These are phyloP conservation scores for Ophiocordyceps robertsii DNA, from an alignment of 2,329 filamentous ascomycete genomes.

Conservation along the genomic window DNA sequence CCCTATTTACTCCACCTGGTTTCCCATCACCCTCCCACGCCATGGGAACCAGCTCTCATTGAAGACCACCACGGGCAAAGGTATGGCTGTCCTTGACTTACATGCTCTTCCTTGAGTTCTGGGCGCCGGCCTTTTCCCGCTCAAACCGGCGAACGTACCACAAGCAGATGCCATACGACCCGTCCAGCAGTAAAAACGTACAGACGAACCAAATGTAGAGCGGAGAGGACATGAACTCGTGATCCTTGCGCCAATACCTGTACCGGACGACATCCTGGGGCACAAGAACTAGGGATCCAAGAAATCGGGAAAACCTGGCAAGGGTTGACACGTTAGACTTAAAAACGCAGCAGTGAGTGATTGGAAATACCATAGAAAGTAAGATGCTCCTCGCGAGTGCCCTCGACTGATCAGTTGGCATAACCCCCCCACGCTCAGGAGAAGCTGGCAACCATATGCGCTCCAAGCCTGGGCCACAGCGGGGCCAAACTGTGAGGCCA, in stretches of 20 bases:
- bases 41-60: no score
- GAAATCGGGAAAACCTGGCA: not conserved
- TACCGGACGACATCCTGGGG: constrained; percentile 1
- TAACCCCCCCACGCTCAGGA: constrained; percentile 1
- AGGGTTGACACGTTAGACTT: no score
- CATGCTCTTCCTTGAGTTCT: no score
- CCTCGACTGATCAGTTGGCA: constrained; percentile 1
- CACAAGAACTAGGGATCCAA: constrained; percentile 1
- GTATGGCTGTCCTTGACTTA: not conserved
- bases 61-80: not conserved
- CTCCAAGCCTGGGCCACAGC: not conserved
- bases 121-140: not conserved
- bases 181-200: not conserved
- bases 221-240: constrained; percentile 1
- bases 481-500: not conserved
- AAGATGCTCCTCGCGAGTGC: not conserved
- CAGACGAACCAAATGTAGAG: not conserved
- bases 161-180: not conserved
- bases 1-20: no score
- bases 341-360: no score
- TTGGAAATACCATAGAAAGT: not conserved
- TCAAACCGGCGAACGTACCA: constrained; percentile 1
- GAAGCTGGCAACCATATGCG: not conserved
- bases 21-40: no score
- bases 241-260: not conserved